These are phyloP conservation scores for Lactarius trivialis DNA, from an alignment of 768 basidiomycete genomes.

Conservation along the genomic window DNA sequence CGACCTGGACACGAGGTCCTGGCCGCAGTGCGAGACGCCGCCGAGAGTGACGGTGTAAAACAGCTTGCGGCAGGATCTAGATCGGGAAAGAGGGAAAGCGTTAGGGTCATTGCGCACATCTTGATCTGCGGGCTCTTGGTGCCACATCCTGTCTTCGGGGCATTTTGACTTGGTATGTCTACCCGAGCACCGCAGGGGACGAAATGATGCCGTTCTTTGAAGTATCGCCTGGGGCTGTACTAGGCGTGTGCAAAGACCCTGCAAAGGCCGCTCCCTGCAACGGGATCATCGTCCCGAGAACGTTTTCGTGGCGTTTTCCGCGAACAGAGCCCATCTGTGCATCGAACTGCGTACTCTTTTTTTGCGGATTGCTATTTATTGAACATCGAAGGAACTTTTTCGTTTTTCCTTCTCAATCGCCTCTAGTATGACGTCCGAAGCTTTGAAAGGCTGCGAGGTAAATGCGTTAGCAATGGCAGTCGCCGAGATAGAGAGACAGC, in stretches of 20 bases:
- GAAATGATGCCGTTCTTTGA: slow-evolving; percentile 38
- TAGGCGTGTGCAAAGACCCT: slow-evolving; percentile 38
- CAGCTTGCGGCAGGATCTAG: slow-evolving; percentile 31
- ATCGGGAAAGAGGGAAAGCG: background rate
- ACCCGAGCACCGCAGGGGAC: slow-evolving; percentile 34
- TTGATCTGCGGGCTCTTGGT: too few relatives aligned
- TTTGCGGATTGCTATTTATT: too few relatives aligned
- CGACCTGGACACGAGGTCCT: slow-evolving; percentile 62
- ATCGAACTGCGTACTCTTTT: too few relatives aligned
- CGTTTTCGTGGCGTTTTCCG: slow-evolving; percentile 39
- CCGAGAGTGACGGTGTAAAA: slow-evolving; percentile 52
- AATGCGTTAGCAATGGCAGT: slow-evolving; percentile 46
- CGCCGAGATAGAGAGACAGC: slow-evolving; percentile 42
- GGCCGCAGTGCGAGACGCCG: too few relatives aligned
- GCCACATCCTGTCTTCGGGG: too few relatives aligned
- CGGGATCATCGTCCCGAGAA: slow-evolving; percentile 35
- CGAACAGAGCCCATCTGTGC: slow-evolving; percentile 51
- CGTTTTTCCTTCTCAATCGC: slow-evolving; percentile 58
- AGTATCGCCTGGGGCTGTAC: slow-evolving; percentile 54
- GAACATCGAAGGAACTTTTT: slow-evolving; percentile 33
- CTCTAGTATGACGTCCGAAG: slow-evolving; percentile 43
- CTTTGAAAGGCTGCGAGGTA: slow-evolving; percentile 33
- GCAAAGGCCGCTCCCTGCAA: slow-evolving; percentile 48
- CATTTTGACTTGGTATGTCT: too few relatives aligned
- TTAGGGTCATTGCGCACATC: slow-evolving; percentile 32